Percentiles rank a stretch among this genome's conserved stretches.
phyloP scores from a whole-genome alignment of 352 stramenopile genomes.

The Thraustochytrium striatum region DNA sequence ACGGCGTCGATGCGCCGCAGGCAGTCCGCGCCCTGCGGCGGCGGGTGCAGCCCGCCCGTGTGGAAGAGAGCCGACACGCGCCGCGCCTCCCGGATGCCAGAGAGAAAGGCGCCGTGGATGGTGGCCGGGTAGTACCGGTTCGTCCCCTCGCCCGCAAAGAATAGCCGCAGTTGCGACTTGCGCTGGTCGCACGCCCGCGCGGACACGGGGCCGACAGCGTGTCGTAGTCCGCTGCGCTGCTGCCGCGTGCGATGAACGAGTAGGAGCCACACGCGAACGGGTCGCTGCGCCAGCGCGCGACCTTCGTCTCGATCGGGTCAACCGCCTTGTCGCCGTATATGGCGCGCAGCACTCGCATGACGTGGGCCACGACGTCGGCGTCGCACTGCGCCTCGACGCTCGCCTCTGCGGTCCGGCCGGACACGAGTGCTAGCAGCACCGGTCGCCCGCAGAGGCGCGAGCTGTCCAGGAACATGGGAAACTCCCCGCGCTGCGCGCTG shows the following conservation, averaged over 20 bases:
- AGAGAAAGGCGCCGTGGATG: constrained; percentile 70
- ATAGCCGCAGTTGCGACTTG: constrained; percentile 52
- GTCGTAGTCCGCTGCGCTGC: constrained; percentile 62
- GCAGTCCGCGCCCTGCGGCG: not conserved
- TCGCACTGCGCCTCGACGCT: constrained; percentile 64
- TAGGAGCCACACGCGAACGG: constrained; percentile 58
- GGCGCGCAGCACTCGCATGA: constrained; percentile 62
- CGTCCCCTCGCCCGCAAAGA: constrained; percentile 75
- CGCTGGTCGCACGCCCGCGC: constrained; percentile 46
- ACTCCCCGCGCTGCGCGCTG: constrained; percentile 56
- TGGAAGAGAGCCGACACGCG: not conserved
- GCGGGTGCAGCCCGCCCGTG: not conserved
- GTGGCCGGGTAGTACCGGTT: constrained; percentile 70
- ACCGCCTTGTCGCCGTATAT: constrained; percentile 59
- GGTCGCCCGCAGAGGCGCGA: constrained; percentile 59
- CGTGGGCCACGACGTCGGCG: constrained; percentile 61
- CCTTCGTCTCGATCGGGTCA: constrained; percentile 64
- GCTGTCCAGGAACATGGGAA: constrained; percentile 58
- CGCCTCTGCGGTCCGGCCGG: constrained; percentile 65
- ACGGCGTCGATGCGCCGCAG: constrained; percentile 19
- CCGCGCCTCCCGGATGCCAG: constrained; percentile 66
- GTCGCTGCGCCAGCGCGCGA: constrained; percentile 68
- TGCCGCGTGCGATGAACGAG: constrained; percentile 65
- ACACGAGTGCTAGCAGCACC: constrained; percentile 68
- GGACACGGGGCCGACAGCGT: constrained; percentile 52